A percentile compares a stretch with the other conserved stretches of the same genome.
Conservation (phyloP, 116 monocot genomes). For the Zostera marina region DNA sequence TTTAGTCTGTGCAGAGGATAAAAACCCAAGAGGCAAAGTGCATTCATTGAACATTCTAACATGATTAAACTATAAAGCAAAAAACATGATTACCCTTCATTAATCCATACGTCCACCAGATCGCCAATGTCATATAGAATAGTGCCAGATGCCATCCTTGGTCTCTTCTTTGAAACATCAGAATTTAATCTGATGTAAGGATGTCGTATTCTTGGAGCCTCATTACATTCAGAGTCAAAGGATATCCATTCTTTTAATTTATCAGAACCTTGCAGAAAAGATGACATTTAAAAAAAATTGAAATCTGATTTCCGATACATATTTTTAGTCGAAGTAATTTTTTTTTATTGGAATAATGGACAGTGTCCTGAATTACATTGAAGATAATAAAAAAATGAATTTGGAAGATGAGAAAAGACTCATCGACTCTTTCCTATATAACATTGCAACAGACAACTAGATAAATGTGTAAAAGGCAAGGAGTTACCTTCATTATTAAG, state of each 20-base stretch:
- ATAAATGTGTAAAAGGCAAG: no score
- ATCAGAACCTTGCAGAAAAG: slow-evolving; percentile 24
- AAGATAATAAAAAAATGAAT: no score
- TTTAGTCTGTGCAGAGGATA: no score
- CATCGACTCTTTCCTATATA: no score
- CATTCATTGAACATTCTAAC: background rate
- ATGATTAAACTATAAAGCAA: slow-evolving; percentile 5
- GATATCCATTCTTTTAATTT: slow-evolving; percentile 70
- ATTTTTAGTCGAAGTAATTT: no score
- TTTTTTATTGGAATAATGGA: no score
- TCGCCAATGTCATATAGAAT: slow-evolving; percentile 61
- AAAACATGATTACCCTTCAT: slow-evolving; percentile 38
- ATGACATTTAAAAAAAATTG: background rate
- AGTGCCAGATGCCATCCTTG: slow-evolving; percentile 39
- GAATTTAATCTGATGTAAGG: slow-evolving; percentile 25
- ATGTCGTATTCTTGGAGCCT: slow-evolving; percentile 69
- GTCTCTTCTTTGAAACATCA: slow-evolving; percentile 72
- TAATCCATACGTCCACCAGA: slow-evolving; percentile 66
- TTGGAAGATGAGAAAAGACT: no score
- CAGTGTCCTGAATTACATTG: no score
- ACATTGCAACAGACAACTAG: no score
- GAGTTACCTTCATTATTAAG: slow-evolving; percentile 47
- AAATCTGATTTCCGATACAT: background rate
- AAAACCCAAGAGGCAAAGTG: no score
- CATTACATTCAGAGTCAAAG: slow-evolving; percentile 29